Percentiles rank a stretch among this genome's conserved stretches.
Evolutionary conservation across 192 early-diverging fungal species (phyloP).

Genomic region (Backusella macrospora): DNA sequence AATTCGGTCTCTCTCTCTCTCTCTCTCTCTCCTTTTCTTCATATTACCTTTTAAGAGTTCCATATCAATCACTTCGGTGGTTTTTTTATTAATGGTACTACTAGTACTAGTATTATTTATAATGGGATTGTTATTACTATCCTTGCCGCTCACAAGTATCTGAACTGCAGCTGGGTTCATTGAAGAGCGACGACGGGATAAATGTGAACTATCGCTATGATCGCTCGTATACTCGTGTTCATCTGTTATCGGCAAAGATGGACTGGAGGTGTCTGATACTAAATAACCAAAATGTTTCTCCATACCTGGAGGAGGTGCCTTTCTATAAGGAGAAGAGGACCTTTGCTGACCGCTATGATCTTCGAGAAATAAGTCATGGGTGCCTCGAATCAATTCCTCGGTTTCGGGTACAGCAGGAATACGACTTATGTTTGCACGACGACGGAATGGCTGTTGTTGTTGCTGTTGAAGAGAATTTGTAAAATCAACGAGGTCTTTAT

Average conservation of each 20-base stretch:
- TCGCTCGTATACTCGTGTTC: slow-evolving; percentile 34
- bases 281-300: slow-evolving; percentile 23
- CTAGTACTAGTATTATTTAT: no score
- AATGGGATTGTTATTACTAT: not conserved
- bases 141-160: slow-evolving; percentile 22
- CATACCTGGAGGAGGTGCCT: slow-evolving; percentile 13
- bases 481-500: slow-evolving; percentile 20
- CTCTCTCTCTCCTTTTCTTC: not conserved
- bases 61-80: slow-evolving; percentile 75
- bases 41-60: slow-evolving; percentile 67
- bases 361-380: not conserved
- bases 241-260: not conserved
- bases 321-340: not conserved
- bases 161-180: slow-evolving; percentile 28
- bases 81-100: slow-evolving; percentile 60
- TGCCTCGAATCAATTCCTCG: slow-evolving; percentile 3
- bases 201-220: slow-evolving; percentile 34
- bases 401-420: slow-evolving; percentile 21
- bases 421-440: slow-evolving; percentile 3
- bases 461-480: slow-evolving; percentile 15
- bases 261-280: not conserved
- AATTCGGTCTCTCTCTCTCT: not conserved
- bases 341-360: not conserved
- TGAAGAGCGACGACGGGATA: slow-evolving; percentile 16
- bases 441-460: slow-evolving; percentile 8